phyloP scores from a whole-genome alignment of 805 yeast genomes.

The Teunomyces aglyptinius region DNA sequence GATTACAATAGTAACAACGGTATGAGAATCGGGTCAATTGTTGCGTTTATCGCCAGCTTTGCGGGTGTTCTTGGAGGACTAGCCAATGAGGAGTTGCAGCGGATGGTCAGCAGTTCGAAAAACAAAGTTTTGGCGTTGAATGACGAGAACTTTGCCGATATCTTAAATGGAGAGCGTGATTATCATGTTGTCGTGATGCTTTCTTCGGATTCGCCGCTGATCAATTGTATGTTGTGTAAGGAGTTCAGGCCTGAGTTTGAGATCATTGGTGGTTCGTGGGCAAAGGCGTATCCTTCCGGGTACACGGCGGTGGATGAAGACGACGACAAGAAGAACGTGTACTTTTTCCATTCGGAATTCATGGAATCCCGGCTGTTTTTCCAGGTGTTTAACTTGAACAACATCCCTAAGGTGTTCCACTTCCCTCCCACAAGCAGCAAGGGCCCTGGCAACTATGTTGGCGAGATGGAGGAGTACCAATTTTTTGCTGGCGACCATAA shows the following conservation, averaged over 20 bases:
- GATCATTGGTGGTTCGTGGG: slow-evolving; percentile 57
- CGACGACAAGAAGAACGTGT: slow-evolving; percentile 43
- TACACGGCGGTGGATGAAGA: slow-evolving; percentile 35
- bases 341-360: slow-evolving; percentile 76
- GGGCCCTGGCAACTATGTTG: slow-evolving; percentile 26
- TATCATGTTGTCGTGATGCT: slow-evolving; percentile 63
- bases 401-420: slow-evolving; percentile 75
- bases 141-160: slow-evolving; percentile 56
- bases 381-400: slow-evolving; percentile 53
- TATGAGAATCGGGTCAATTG: not conserved
- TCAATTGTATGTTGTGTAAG: slow-evolving; percentile 75
- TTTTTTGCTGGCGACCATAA: slow-evolving; percentile 47
- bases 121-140: slow-evolving; percentile 28
- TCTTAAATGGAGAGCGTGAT: slow-evolving; percentile 66
- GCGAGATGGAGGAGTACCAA: slow-evolving; percentile 38
- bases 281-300: slow-evolving; percentile 52
- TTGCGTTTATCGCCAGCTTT: slow-evolving; percentile 12
- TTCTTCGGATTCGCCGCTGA: slow-evolving; percentile 69
- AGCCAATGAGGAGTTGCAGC: slow-evolving; percentile 21
- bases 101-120: slow-evolving; percentile 15
- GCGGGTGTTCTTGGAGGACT: slow-evolving; percentile 21
- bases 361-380: slow-evolving; percentile 53
- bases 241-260: slow-evolving; percentile 66
- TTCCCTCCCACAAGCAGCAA: slow-evolving; percentile 50
- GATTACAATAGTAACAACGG: not conserved